Evolutionary conservation across 345 rosid genomes (phyloP), one percentile per base, ranked within the genome.

Genomic region (Eucalyptus polybractea): DNA sequence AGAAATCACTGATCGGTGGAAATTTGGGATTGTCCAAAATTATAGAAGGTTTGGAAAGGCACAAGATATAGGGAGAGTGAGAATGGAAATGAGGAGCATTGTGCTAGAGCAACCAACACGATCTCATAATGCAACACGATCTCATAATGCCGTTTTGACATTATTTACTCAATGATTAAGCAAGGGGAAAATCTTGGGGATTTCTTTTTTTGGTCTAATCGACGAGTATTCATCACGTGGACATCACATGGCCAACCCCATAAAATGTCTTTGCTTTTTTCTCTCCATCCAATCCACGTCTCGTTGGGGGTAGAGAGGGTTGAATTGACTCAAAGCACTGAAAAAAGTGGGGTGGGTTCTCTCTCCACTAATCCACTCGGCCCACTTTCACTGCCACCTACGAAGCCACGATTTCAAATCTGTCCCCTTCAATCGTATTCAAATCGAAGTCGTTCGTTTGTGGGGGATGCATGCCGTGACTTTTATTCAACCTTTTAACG

Each of bases 1-100:
- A 15, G 1, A 67, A 69, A 21, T 40, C 27, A 21, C 1, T 40
- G 15, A 0, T 7, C 0, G 15, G 8, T 76, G 8, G 4, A 10
- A 76, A 21, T 21, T 6, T 25, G 29, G 3, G 6, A 76, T 76
- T 11, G 16, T 40, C 0, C 1, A 21, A 76, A 6, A 76, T 21
- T 4, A 76, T 10, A 76, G 8, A 22, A 76, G 8, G 27, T 21
- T 22, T 10, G 2, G 83, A 37, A 21, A 72, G 45, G 2, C 7
- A 10, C 47, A 3, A 10, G 27, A 40, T 11, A 76, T 1, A 27
- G 14, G 44, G 7, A 17, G 10, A 22, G 40, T 9, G 47, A 19
- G 47, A 1, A 76, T 33, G 81, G 11, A 37, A 33, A 72, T 8
- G 44, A 37, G 7, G 7, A 3, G 45, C 25, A 10, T 19, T 72